Percentiles rank a stretch among this genome's conserved stretches.
Evolutionary conservation across 305 asterid species (phyloP).

Genomic region (Petunia hybrid): DNA sequence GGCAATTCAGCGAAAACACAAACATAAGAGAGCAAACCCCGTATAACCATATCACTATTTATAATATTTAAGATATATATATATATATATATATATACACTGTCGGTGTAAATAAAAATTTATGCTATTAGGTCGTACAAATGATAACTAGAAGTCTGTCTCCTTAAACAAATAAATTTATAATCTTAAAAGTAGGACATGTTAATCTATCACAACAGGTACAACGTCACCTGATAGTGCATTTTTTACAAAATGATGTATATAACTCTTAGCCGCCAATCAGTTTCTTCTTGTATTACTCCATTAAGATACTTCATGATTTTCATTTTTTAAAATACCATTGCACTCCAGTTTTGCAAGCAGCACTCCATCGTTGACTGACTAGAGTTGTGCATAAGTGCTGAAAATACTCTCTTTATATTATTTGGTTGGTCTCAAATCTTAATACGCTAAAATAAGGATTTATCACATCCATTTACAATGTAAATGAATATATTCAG

Average conservation of each 20-base stretch:
- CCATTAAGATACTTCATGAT: neutral
- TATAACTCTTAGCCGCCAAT: neutral
- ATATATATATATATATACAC: too few species aligned
- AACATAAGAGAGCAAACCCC: neutral
- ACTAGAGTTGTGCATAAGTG: neutral
- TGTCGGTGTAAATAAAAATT: too few species aligned
- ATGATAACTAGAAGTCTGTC: too few species aligned
- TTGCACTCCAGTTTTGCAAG: neutral
- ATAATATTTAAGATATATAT: too few species aligned
- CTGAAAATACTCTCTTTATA: too few species aligned
- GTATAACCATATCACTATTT: neutral
- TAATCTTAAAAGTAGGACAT: too few species aligned
- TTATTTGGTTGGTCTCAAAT: neutral
- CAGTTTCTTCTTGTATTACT: neutral
- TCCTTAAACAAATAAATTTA: too few species aligned
- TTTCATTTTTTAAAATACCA: neutral
- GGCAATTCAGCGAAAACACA: neutral
- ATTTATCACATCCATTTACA: neutral
- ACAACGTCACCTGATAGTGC: too few species aligned
- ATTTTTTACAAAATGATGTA: too few species aligned
- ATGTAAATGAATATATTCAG: neutral
- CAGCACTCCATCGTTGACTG: constrained; percentile 24
- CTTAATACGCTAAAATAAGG: neutral
- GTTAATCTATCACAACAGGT: too few species aligned
- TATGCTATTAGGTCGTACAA: too few species aligned